phyloP scores from a whole-genome alignment of 2,329 filamentous ascomycete species.

The Dothistroma septosporum region DNA sequence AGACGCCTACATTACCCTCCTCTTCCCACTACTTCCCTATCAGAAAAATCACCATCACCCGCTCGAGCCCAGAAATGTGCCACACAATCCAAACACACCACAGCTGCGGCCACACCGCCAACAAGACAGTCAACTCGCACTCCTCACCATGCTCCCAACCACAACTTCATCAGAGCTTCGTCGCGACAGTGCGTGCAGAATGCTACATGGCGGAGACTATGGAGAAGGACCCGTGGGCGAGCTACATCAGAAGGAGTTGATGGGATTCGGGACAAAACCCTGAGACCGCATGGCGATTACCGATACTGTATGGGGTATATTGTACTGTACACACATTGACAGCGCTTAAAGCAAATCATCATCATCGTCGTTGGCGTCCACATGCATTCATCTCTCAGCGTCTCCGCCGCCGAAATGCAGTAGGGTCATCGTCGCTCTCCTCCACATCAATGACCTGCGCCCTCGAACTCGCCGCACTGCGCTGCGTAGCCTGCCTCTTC shows the following conservation, averaged over 20 bases:
- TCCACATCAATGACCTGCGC: slow-evolving; percentile 44
- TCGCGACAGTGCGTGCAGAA: background rate
- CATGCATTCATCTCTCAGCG: background rate
- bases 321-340: background rate
- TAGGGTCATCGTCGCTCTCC: slow-evolving; percentile 50
- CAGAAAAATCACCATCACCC: too few species aligned
- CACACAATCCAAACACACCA: background rate
- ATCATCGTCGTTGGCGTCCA: background rate
- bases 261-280: too few species aligned
- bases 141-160: background rate
- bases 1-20: too few species aligned
- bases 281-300: background rate
- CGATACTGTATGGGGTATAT: background rate
- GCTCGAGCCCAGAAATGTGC: background rate
- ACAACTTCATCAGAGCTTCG: background rate
- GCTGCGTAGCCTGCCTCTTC: slow-evolving; percentile 28
- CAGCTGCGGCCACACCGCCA: background rate
- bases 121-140: background rate
- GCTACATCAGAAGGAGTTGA: background rate
- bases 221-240: background rate
- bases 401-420: slow-evolving; percentile 51
- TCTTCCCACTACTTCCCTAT: too few species aligned
- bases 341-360: background rate
- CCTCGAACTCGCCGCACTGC: slow-evolving; percentile 9
- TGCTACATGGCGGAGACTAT: background rate